These are phyloP conservation scores for Lactifluus pinguis DNA, from an alignment of 768 basidiomycete species.

Conservation along the genomic window DNA sequence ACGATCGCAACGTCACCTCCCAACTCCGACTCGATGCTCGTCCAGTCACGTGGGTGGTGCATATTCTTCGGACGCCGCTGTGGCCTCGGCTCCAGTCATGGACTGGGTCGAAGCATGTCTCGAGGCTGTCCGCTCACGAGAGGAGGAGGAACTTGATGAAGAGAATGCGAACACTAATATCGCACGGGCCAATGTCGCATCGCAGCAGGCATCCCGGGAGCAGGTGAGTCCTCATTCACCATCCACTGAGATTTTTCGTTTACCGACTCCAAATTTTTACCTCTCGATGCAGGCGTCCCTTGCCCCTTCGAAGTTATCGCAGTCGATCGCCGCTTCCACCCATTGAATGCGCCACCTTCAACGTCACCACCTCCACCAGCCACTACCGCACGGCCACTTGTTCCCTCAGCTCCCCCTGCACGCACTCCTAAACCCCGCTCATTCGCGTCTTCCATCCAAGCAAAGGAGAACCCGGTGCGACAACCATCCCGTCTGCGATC, in stretches of 20 bases:
- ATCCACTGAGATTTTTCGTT: not conserved
- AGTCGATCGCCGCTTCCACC: constrained; percentile 14
- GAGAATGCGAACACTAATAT: constrained; percentile 37
- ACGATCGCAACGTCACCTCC: no score
- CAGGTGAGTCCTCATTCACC: constrained; percentile 17
- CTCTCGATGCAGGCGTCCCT: constrained; percentile 28
- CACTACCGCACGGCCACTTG: constrained; percentile 13
- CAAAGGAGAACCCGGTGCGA: constrained; percentile 10
- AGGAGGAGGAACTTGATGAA: constrained; percentile 79
- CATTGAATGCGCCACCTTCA: constrained; percentile 14
- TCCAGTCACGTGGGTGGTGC: no score
- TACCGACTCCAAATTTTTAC: constrained; percentile 7
- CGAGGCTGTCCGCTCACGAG: constrained; percentile 62
- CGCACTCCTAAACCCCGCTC: constrained; percentile 18
- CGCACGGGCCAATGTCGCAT: constrained; percentile 17
- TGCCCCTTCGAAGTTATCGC: constrained; percentile 26
- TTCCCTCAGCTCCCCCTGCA: constrained; percentile 12
- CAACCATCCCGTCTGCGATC: not conserved
- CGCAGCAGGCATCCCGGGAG: constrained; percentile 15
- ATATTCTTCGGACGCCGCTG: no score
- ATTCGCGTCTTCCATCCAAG: constrained; percentile 10
- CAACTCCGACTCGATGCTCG: no score
- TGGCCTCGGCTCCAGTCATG: no score
- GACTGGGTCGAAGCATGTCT: constrained; percentile 79
- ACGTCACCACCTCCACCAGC: constrained; percentile 26